Conservation (phyloP, 2,329 filamentous ascomycete species). For the Malbranchea zuffiana region DNA sequence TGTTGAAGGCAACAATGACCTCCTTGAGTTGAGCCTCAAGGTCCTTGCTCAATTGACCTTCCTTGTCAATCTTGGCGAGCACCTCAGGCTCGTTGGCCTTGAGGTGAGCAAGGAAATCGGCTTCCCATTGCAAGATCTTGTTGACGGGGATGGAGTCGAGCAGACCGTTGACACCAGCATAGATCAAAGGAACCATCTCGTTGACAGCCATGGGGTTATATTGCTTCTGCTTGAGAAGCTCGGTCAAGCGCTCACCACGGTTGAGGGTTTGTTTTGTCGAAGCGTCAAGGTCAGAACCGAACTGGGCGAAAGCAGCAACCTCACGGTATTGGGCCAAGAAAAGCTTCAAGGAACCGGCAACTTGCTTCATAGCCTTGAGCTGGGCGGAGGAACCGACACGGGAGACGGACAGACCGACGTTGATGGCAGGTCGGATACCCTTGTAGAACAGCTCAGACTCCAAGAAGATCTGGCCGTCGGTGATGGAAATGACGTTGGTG, state of each 20-base stretch:
- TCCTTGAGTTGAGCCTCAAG: conserved; percentile 56
- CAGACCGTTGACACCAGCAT: conserved; percentile 94
- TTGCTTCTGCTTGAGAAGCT: conserved; percentile 99
- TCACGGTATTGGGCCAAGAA: conserved; percentile 99
- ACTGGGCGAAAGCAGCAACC: conserved; percentile 98
- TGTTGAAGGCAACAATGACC: conserved; percentile 69
- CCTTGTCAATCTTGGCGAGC: conserved; percentile 79
- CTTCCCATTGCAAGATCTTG: conserved; percentile 91
- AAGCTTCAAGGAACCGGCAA: conserved; percentile 98
- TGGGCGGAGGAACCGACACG: conserved; percentile 99
- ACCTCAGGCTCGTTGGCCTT: conserved; percentile 81
- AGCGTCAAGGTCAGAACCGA: conserved; percentile 98
- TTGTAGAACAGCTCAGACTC: conserved; percentile 99
- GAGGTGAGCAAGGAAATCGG: conserved; percentile 86
- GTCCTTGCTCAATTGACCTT: conserved; percentile 93
- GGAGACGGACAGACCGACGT: conserved; percentile 99
- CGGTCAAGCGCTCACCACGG: conserved; percentile 97
- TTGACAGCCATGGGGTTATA: conserved; percentile 97
- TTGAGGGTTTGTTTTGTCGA: conserved; percentile 95
- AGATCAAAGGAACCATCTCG: conserved; percentile 99
- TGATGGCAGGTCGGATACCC: conserved; percentile 99
- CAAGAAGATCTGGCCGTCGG: conserved; percentile 99
- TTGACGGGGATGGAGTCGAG: conserved; percentile 77
- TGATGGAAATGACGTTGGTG: conserved; percentile 99
- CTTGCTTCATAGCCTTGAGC: conserved; percentile 99